Base-by-base conservation (phyloP, 2,329 filamentous ascomycete genomes). In the Colletotrichum spinosum region DNA sequence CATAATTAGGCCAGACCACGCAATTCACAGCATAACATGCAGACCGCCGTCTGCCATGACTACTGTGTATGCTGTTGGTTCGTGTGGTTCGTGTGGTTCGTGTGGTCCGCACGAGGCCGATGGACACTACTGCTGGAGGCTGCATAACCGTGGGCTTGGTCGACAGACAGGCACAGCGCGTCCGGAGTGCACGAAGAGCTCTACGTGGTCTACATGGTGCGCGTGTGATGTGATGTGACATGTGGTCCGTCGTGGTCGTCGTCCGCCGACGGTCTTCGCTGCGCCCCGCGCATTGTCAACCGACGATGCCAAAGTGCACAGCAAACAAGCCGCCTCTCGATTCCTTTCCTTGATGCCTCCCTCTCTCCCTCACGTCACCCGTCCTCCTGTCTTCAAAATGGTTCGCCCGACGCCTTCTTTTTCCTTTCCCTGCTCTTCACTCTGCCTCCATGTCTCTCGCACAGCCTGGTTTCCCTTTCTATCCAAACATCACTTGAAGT, bases 331-430 rank as follows among this genome's bases (percentile, higher is more conserved):
- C 52, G 52, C 58, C 50, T 56, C 45, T 39, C 52, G 59, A 49
- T 62, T 51, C 46, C 17, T 17, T 3, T 17, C 17, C 17, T 17
- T 17, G 25, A 25, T 25, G 25, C 25, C 25, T 25, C n/a, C n/a
- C 17, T 17, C 17, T 17, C 17, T 17, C 17, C 25, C 63, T 66
- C 58, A 49, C 58, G 52, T 57, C 63, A 52, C 58, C 57, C 8
- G 33, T 7, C 58, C 45, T 53, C 48, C 35, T 49, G 58, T 56
- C 37, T 39, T 53, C 63, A 57, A 53, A 55, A 62, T 66, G 63
- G 63, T 53, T 63, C 63, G 63, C 63, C 63, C 8, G 15, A 42
- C 45, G 38, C 53, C 58, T 44, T 49, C 38, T 41, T 46, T 15
- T 25, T 39, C 25, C 17, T 17, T 17, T 17, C 34, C 25, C 4